A percentile compares a stretch with the other conserved stretches of the same genome.
Evolutionary conservation across 2,329 filamentous ascomycete species (phyloP).

Genomic region (Colletotrichum scovillei): DNA sequence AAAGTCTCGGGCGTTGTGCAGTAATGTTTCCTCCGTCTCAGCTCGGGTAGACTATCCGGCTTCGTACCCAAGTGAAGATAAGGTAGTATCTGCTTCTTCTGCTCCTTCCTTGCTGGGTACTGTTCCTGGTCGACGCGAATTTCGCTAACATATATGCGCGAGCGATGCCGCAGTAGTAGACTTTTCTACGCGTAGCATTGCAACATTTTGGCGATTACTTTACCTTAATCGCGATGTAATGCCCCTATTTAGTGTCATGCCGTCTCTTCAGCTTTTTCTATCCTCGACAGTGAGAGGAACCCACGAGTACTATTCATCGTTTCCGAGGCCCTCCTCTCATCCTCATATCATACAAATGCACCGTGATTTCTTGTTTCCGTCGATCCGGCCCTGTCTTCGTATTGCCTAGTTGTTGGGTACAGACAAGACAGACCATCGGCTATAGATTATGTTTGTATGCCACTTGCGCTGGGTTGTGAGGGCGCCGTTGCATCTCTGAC

Average conservation of each 20-base stretch:
- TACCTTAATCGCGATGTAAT: not conserved
- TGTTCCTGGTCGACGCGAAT: not conserved
- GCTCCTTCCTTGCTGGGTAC: not conserved
- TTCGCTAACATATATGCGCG: not conserved
- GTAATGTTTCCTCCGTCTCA: not conserved
- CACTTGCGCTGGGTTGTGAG: not conserved
- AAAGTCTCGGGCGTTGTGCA: not conserved
- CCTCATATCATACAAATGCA: not conserved
- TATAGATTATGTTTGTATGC: not conserved
- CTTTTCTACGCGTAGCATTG: not conserved
- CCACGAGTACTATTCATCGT: not conserved
- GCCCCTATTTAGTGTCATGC: not conserved
- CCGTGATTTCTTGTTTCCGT: not conserved
- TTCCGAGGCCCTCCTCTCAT: not conserved
- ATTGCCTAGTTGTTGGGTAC: not conserved
- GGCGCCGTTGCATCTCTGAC: slow-evolving; percentile 64
- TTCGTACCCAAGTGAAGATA: not conserved
- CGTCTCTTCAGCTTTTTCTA: not conserved
- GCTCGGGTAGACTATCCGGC: not conserved
- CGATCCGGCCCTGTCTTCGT: not conserved
- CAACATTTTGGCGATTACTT: not conserved
- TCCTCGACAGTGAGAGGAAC: not conserved
- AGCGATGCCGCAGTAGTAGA: not conserved
- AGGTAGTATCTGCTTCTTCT: not conserved
- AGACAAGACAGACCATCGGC: not conserved